phyloP scores from a whole-genome alignment of 352 stramenopile species.

The Peronospora destructor region DNA sequence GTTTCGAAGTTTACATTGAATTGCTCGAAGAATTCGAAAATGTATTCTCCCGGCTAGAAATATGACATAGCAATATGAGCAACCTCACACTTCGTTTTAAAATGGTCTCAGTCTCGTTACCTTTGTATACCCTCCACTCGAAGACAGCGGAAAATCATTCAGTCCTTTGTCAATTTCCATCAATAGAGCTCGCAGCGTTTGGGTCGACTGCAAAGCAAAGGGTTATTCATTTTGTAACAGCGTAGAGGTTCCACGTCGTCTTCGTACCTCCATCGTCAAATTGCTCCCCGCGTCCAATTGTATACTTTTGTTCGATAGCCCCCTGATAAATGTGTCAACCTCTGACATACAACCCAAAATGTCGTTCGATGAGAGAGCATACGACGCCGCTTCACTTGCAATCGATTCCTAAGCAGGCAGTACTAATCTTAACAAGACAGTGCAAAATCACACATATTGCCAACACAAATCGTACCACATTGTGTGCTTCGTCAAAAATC shows the following conservation, averaged over 20 bases:
- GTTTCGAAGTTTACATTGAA: constrained; percentile 88
- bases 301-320: constrained; percentile 52
- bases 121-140: constrained; percentile 75
- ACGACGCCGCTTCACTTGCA: constrained; percentile 92
- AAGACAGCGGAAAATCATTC: constrained; percentile 66
- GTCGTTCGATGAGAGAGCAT: constrained; percentile 91
- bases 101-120: constrained; percentile 15
- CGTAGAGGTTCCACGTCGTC: constrained; percentile 1
- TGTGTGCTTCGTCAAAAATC: constrained; percentile 99
- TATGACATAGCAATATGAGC: neutral
- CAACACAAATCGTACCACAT: constrained; percentile 83
- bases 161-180: constrained; percentile 83
- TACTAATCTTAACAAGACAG: neutral
- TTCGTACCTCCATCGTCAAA: constrained; percentile 53
- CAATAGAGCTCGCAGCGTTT: constrained; percentile 75
- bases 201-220: constrained; percentile 42
- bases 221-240: constrained; percentile 6
- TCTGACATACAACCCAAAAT: constrained; percentile 92
- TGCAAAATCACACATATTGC: neutral
- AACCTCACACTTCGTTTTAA: neutral
- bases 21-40: constrained; percentile 88
- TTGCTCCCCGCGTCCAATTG: constrained; percentile 40
- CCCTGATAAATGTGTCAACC: constrained; percentile 82
- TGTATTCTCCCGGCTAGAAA: constrained; percentile 70
- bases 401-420: constrained; percentile 60